Conservation (phyloP, 2,329 filamentous ascomycete species). For the Colletotrichum musae region DNA sequence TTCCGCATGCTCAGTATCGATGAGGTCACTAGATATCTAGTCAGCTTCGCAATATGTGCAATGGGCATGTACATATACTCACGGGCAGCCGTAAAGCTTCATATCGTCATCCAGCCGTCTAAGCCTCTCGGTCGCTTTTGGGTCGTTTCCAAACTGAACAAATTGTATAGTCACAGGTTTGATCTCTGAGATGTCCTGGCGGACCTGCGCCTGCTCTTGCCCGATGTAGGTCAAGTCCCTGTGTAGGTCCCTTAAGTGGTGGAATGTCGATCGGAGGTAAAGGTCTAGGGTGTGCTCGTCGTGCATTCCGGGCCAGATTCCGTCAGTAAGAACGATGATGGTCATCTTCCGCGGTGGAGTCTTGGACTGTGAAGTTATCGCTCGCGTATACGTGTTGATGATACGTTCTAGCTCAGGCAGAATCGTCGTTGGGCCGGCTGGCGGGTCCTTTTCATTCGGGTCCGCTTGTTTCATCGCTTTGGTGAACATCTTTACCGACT, state of each 20-base stretch:
- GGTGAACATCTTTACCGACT: not conserved
- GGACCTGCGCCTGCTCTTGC: not conserved
- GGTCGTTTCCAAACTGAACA: conserved; percentile 48
- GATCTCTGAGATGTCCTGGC: conserved; percentile 12
- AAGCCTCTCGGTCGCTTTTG: conserved; percentile 42
- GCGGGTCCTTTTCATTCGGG: not conserved
- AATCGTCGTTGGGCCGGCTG: not conserved
- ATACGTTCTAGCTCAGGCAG: conserved; percentile 14
- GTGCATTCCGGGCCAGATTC: conserved; percentile 10
- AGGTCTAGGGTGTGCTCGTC: not conserved
- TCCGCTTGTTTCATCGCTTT: not conserved
- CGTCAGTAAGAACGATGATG: conserved; percentile 23
- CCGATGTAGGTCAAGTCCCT: not conserved
- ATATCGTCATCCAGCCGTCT: conserved; percentile 35
- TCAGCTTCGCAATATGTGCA: not conserved
- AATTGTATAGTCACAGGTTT: conserved; percentile 49
- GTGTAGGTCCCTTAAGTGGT: conserved; percentile 4
- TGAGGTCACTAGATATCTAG: conserved; percentile 43
- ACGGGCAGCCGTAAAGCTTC: conserved; percentile 15
- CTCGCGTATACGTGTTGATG: conserved; percentile 24
- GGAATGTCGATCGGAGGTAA: not conserved
- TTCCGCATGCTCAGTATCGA: conserved; percentile 46
- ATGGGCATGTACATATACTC: not conserved
- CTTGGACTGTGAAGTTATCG: not conserved
- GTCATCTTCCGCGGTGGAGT: conserved; percentile 11